phyloP scores from a whole-genome alignment of 2,329 filamentous ascomycete species.

The Cladosporium sp. region DNA sequence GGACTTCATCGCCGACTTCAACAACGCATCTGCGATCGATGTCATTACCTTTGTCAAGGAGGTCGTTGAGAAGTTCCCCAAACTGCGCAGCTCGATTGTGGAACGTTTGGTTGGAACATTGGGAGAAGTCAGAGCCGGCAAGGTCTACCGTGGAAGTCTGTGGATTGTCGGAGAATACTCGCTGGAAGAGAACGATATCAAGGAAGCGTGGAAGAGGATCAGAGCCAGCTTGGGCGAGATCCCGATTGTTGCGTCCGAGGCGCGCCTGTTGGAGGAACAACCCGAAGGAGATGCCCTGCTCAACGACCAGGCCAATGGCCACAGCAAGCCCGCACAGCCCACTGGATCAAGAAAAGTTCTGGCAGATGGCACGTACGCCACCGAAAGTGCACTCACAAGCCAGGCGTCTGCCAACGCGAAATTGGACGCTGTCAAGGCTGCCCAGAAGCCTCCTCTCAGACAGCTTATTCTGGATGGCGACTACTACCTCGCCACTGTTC shows the following conservation, averaged over 20 bases:
- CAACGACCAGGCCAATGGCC: slow-evolving; percentile 74
- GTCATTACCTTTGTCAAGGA: slow-evolving; percentile 99
- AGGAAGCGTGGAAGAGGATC: slow-evolving; percentile 96
- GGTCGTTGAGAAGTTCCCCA: slow-evolving; percentile 96
- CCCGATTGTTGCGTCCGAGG: slow-evolving; percentile 92
- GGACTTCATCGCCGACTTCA: slow-evolving; percentile 99
- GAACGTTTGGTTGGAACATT: slow-evolving; percentile 86
- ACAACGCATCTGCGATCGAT: slow-evolving; percentile 93
- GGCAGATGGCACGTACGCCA: slow-evolving; percentile 95
- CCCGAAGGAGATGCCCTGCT: slow-evolving; percentile 64
- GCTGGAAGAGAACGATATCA: slow-evolving; percentile 87
- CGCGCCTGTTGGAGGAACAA: slow-evolving; percentile 83
- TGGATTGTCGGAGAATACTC: slow-evolving; percentile 99
- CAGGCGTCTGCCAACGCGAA: slow-evolving; percentile 86
- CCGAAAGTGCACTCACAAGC: slow-evolving; percentile 92
- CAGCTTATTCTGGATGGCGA: slow-evolving; percentile 96
- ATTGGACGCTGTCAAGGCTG: slow-evolving; percentile 93
- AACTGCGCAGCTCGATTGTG: slow-evolving; percentile 83
- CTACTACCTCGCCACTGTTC: slow-evolving; percentile 91
- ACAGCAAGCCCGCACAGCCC: slow-evolving; percentile 72
- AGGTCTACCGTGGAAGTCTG: slow-evolving; percentile 93
- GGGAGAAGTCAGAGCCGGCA: slow-evolving; percentile 90
- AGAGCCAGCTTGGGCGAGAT: slow-evolving; percentile 93
- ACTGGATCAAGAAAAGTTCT: slow-evolving; percentile 88
- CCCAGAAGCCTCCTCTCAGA: slow-evolving; percentile 90